A percentile compares a stretch with the other conserved stretches of the same genome.
These are phyloP conservation scores for Vaccinium darrowii DNA, from an alignment of 148 eudicot genomes.

Conservation along the genomic window DNA sequence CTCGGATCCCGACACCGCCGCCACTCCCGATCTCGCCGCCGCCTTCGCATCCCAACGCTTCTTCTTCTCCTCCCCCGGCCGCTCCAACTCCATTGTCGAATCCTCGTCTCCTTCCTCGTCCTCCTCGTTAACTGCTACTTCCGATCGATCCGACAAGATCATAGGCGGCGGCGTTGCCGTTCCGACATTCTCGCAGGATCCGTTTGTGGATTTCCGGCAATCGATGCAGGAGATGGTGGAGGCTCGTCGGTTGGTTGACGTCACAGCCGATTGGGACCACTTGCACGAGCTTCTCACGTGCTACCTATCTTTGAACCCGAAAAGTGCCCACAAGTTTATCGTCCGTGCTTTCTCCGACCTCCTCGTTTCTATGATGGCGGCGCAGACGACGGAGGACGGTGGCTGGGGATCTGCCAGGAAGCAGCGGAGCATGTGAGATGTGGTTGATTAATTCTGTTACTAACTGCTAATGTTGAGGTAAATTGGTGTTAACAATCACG, in stretches of 20 bases:
- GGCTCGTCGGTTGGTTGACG: slow-evolving; percentile 56
- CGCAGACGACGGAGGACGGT: slow-evolving; percentile 8
- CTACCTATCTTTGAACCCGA: slow-evolving; percentile 69
- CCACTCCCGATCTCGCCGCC: slow-evolving; percentile 61
- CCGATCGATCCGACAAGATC: not conserved
- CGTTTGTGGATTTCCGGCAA: slow-evolving; percentile 68
- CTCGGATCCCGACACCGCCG: slow-evolving; percentile 24
- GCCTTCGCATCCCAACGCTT: slow-evolving; percentile 68
- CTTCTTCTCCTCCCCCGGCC: slow-evolving; percentile 94
- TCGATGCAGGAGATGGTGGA: slow-evolving; percentile 99
- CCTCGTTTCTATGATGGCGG: slow-evolving; percentile 57
- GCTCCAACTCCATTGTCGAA: slow-evolving; percentile 75
- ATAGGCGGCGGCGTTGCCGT: slow-evolving; percentile 50
- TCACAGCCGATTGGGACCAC: slow-evolving; percentile 55
- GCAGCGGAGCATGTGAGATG: not conserved
- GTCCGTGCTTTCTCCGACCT: slow-evolving; percentile 86
- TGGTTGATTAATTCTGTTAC: too few species aligned
- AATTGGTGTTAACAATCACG: too few species aligned
- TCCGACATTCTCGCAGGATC: slow-evolving; percentile 86
- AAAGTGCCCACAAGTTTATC: slow-evolving; percentile 78
- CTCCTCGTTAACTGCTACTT: slow-evolving; percentile 19
- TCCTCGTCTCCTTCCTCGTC: slow-evolving; percentile 33
- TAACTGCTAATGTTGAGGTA: too few species aligned
- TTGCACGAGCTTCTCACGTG: slow-evolving; percentile 72
- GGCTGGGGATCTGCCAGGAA: slow-evolving; percentile 13